Evolutionary conservation across 2,329 filamentous ascomycete genomes (phyloP).

Genomic region (Podosphaera leucotricha): DNA sequence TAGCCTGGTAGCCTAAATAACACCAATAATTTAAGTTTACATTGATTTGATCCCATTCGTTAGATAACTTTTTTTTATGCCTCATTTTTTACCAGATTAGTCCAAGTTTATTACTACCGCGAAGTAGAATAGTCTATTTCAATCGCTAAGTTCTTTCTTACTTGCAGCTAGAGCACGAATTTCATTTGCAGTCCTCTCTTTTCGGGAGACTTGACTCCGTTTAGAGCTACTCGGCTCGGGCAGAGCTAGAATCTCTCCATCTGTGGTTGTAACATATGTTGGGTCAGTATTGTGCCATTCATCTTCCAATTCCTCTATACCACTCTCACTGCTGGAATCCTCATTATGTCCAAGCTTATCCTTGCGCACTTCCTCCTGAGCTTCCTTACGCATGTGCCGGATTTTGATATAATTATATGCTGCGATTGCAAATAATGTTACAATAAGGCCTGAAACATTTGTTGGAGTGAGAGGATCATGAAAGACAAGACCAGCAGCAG

Average conservation of each 20-base stretch:
- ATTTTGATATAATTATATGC: slow-evolving; percentile 95
- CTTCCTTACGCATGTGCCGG: slow-evolving; percentile 62
- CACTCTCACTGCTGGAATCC: slow-evolving; percentile 6
- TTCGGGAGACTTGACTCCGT: slow-evolving; percentile 3
- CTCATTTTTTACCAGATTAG: too few species aligned
- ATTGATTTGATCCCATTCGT: too few species aligned
- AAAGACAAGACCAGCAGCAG: slow-evolving; percentile 68
- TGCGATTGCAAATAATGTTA: slow-evolving; percentile 68
- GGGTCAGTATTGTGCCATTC: slow-evolving; percentile 11
- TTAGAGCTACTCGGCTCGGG: slow-evolving; percentile 3
- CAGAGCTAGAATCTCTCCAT: slow-evolving; percentile 13
- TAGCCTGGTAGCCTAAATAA: too few species aligned
- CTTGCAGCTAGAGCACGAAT: slow-evolving; percentile 5
- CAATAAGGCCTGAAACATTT: slow-evolving; percentile 68
- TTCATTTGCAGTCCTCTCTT: slow-evolving; percentile 2
- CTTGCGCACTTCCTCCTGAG: slow-evolving; percentile 26
- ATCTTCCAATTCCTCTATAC: slow-evolving; percentile 1
- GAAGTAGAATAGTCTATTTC: not conserved
- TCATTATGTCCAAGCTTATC: slow-evolving; percentile 7
- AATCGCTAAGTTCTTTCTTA: slow-evolving; percentile 9
- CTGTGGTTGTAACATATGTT: slow-evolving; percentile 10
- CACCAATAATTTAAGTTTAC: too few species aligned
- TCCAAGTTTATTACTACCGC: too few species aligned
- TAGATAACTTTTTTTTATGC: too few species aligned
- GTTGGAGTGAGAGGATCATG: slow-evolving; percentile 67